Conservation (phyloP, 1,139 yeast species). For the Candida gigantensis region DNA sequence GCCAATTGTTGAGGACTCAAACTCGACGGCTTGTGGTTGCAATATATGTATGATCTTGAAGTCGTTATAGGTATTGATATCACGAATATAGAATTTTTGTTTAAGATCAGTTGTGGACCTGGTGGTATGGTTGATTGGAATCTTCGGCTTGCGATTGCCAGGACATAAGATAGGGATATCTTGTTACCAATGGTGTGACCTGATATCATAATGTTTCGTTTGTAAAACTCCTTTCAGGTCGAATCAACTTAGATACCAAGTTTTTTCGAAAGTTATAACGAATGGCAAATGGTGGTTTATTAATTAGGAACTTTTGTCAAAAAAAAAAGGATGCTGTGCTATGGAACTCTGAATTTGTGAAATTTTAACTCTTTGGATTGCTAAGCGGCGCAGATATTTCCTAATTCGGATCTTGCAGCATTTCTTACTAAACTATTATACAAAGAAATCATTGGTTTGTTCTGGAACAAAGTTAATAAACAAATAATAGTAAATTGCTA, state of each 20-base stretch:
- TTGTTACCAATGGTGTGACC: too few species aligned
- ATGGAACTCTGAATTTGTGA: too few species aligned
- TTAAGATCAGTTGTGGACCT: slow-evolving; percentile 4
- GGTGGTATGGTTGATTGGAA: slow-evolving; percentile 3
- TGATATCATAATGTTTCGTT: too few species aligned
- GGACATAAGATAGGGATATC: background rate
- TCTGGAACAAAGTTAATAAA: too few species aligned
- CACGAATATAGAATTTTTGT: slow-evolving; percentile 41
- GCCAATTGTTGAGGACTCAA: slow-evolving; percentile 29
- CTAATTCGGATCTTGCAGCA: background rate
- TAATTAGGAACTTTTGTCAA: too few species aligned
- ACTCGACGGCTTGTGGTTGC: slow-evolving; percentile 50
- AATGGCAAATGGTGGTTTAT: too few species aligned
- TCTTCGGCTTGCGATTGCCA: slow-evolving; percentile 1
- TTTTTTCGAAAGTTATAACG: too few species aligned
- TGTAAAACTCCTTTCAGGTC: too few species aligned
- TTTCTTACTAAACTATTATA: background rate
- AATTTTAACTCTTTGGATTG: background rate
- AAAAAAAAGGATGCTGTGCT: too few species aligned
- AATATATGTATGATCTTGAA: slow-evolving; percentile 55
- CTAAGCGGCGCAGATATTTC: slow-evolving; percentile 1
- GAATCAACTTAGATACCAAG: too few species aligned
- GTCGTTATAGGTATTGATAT: slow-evolving; percentile 65
- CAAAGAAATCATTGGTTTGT: too few species aligned
- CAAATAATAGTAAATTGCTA: too few species aligned